Evolutionary conservation across 352 stramenopile genomes (phyloP).

Genomic region (Pythium biforme): DNA sequence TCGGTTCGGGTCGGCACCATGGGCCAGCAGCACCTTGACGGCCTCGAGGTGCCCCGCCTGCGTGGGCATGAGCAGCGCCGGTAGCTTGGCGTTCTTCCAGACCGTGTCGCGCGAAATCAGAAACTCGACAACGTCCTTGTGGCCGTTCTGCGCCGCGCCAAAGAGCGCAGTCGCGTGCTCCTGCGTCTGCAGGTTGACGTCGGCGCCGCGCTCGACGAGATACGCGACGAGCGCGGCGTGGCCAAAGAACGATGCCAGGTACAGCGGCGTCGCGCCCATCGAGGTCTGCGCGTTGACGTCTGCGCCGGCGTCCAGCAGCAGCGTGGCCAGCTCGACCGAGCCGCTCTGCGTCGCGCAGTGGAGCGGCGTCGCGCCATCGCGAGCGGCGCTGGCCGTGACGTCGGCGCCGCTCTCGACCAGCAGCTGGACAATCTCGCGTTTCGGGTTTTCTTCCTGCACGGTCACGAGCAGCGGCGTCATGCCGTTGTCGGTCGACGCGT

Average conservation of each 20-base stretch:
- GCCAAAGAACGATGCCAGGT: conserved; percentile 28
- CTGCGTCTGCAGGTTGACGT: conserved; percentile 25
- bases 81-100: conserved; percentile 25
- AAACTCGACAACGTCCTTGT: conserved; percentile 26
- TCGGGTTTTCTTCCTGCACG: conserved; percentile 18
- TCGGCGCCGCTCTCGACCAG: conserved; percentile 22
- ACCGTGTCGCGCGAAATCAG: conserved; percentile 22
- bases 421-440: conserved; percentile 20
- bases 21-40: conserved; percentile 32
- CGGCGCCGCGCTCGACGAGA: conserved; percentile 21
- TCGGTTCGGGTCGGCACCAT: conserved; percentile 50
- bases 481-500: conserved; percentile 19
- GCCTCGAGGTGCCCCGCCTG: conserved; percentile 27
- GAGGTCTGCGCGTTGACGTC: conserved; percentile 28
- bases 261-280: conserved; percentile 26
- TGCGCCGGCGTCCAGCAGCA: conserved; percentile 23
- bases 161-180: conserved; percentile 26
- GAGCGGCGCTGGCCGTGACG: conserved; percentile 8
- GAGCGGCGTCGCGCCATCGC: conserved; percentile 25
- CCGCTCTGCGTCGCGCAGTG: conserved; percentile 26
- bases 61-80: conserved; percentile 27
- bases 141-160: conserved; percentile 25
- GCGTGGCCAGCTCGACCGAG: conserved; percentile 18
- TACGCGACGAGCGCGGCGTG: conserved; percentile 23
- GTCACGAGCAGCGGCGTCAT: conserved; percentile 29